phyloP scores from a whole-genome alignment of 2,329 filamentous ascomycete species.

The Colletotrichum chlorophyti region DNA sequence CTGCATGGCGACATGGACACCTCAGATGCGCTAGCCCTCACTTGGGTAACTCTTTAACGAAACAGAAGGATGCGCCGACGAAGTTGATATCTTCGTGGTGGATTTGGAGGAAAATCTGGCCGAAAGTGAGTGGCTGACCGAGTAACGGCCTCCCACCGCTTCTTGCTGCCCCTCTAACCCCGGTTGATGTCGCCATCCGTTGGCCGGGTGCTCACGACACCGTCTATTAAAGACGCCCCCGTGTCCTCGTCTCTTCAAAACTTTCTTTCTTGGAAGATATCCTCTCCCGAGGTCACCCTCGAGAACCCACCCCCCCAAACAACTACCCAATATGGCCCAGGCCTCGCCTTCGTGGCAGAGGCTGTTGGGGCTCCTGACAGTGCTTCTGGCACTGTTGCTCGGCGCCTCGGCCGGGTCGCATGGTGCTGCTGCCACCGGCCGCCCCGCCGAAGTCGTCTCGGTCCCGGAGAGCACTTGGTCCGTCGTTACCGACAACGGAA shows the following conservation, averaged over 20 bases:
- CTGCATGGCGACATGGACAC: slow-evolving; percentile 8
- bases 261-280: slow-evolving; percentile 17
- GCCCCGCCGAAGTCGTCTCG: slow-evolving; percentile 13
- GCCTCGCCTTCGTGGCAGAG: slow-evolving; percentile 26
- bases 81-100: not conserved
- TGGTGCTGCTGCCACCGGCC: slow-evolving; percentile 13
- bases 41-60: slow-evolving; percentile 8
- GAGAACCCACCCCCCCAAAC: slow-evolving; percentile 5
- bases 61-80: not conserved
- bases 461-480: slow-evolving; percentile 14
- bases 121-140: slow-evolving; percentile 15
- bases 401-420: slow-evolving; percentile 18
- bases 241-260: slow-evolving; percentile 2
- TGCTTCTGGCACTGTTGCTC: slow-evolving; percentile 26
- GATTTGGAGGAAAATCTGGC: not conserved
- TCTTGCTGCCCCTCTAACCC: slow-evolving; percentile 2
- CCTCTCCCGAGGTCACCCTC: slow-evolving; percentile 28
- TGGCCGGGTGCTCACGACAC: slow-evolving; percentile 13
- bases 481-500: slow-evolving; percentile 21
- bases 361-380: slow-evolving; percentile 25
- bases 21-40: slow-evolving; percentile 12
- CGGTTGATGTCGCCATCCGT: not conserved
- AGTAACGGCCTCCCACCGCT: slow-evolving; percentile 15
- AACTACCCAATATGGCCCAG: slow-evolving; percentile 18
- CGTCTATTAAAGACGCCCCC: slow-evolving; percentile 21